A percentile compares a stretch with the other conserved stretches of the same genome.
These are phyloP conservation scores for Betula pendula DNA, from an alignment of 306 rosid species.

Conservation along the genomic window DNA sequence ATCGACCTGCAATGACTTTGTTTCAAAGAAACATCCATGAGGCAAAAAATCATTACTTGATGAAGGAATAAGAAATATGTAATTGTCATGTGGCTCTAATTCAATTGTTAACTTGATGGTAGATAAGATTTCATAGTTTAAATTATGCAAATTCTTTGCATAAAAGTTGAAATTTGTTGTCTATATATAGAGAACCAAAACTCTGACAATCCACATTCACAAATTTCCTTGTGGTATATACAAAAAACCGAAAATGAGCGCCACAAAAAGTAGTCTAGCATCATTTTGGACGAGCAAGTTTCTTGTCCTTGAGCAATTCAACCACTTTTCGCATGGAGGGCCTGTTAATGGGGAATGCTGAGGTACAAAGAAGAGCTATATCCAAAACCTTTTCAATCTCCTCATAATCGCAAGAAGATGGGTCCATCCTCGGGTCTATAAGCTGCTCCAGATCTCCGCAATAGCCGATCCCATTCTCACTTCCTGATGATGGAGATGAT, in stretches of 20 bases:
- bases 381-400: conserved; percentile 61
- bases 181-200: background rate
- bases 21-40: background rate
- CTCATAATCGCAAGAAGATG: conserved; percentile 34
- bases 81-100: no score
- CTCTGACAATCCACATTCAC: background rate
- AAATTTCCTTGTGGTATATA: background rate
- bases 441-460: conserved; percentile 30
- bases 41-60: no score
- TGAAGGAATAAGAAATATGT: no score
- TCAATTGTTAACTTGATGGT: no score
- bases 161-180: no score
- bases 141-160: no score
- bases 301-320: conserved; percentile 61
- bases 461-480: background rate
- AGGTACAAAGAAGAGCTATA: conserved; percentile 73
- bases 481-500: conserved; percentile 24
- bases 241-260: background rate
- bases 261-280: no score
- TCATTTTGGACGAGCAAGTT: conserved; percentile 33
- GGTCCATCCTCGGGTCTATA: conserved; percentile 59
- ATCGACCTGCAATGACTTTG: background rate
- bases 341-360: conserved; percentile 60
- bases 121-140: no score
- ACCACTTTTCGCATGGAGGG: conserved; percentile 85